A percentile compares a stretch with the other conserved stretches of the same genome.
Conservation (phyloP, 73 alveolate species). For the Paramecium biaurelia region DNA sequence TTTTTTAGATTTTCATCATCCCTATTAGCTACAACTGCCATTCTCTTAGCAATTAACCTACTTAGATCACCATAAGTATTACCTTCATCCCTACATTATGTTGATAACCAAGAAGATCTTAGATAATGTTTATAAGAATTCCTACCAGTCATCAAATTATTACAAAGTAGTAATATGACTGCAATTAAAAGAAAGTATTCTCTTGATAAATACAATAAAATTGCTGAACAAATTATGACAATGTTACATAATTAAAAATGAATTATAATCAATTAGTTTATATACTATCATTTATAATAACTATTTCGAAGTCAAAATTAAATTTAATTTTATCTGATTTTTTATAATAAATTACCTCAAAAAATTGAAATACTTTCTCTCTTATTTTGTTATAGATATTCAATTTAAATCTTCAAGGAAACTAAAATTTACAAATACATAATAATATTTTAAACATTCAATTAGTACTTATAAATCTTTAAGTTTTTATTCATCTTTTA, state of each 20-base stretch:
- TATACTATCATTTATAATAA: too few relatives aligned
- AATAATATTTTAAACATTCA: too few relatives aligned
- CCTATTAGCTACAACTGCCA: slow-evolving; percentile 22
- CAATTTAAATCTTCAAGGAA: too few relatives aligned
- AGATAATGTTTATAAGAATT: neutral
- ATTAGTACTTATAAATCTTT: too few relatives aligned
- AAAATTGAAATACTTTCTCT: too few relatives aligned
- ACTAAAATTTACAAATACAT: too few relatives aligned
- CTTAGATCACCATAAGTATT: neutral
- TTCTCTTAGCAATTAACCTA: neutral
- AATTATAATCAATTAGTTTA: neutral
- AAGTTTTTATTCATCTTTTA: too few relatives aligned
- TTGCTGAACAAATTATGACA: neutral
- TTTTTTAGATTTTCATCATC: slow-evolving; percentile 24
- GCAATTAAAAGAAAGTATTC: neutral
- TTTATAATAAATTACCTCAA: neutral
- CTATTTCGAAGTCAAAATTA: neutral
- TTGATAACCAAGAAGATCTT: slow-evolving; percentile 9
- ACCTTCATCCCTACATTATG: slow-evolving; percentile 15
- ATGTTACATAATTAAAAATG: slow-evolving; percentile 9
- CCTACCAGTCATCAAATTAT: neutral
- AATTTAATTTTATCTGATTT: neutral
- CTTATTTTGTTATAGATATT: too few relatives aligned
- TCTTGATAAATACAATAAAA: neutral
- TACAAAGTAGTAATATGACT: neutral